Conservation (phyloP, 192 early-diverging fungal species). For the Entomortierella parvispora region DNA sequence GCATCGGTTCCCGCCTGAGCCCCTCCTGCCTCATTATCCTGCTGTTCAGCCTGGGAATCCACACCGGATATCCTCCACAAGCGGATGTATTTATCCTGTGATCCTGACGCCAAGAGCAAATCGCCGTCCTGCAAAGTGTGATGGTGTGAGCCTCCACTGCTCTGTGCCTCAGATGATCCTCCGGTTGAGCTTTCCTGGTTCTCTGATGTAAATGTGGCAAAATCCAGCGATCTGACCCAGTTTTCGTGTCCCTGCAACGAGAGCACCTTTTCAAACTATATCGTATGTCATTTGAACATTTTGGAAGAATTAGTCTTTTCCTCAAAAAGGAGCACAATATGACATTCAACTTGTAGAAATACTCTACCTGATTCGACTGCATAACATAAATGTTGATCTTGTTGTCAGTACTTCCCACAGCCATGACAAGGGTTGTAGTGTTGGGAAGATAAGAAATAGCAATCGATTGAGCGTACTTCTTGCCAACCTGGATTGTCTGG, state of each 20-base stretch:
- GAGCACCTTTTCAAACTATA: conserved; percentile 70
- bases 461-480: conserved; percentile 74
- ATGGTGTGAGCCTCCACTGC: conserved; percentile 15
- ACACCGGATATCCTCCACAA: conserved; percentile 82
- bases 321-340: conserved; percentile 13
- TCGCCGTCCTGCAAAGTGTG: conserved; percentile 77
- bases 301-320: no score
- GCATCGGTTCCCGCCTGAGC: conserved; percentile 16
- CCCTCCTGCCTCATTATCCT: conserved; percentile 8
- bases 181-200: conserved; percentile 8
- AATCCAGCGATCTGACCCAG: conserved; percentile 89
- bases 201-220: conserved; percentile 66
- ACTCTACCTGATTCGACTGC: conserved; percentile 40
- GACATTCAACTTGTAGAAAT: background rate
- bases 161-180: conserved; percentile 1
- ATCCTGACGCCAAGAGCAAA: conserved; percentile 86
- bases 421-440: conserved; percentile 72
- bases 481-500: conserved; percentile 75
- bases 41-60: conserved; percentile 1
- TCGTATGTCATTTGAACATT: no score
- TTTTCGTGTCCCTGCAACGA: conserved; percentile 90
- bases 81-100: conserved; percentile 93
- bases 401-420: conserved; percentile 87
- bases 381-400: conserved; percentile 75
- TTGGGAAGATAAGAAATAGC: conserved; percentile 76